phyloP scores from a whole-genome alignment of 1,284 basidiomycete species.

The Cystobasidium sp. region DNA sequence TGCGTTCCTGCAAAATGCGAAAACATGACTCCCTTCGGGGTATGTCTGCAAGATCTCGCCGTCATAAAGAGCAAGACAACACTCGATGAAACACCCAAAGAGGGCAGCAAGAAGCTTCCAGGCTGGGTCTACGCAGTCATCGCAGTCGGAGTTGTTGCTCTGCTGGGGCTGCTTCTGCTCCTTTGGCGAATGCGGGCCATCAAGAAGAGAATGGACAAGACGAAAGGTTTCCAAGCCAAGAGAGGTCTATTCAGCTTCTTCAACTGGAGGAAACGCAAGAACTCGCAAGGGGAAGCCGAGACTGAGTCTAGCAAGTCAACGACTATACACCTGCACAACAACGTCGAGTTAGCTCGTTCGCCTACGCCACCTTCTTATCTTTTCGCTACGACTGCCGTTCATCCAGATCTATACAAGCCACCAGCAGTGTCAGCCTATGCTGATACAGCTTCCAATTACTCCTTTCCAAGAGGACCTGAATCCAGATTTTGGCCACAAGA shows the following conservation, averaged over 20 bases:
- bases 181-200: slow-evolving; percentile 70
- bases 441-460: slow-evolving; percentile 15
- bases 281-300: not conserved
- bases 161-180: slow-evolving; percentile 69
- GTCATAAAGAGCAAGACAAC: slow-evolving; percentile 63
- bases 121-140: slow-evolving; percentile 84
- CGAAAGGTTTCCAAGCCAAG: slow-evolving; percentile 53
- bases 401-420: slow-evolving; percentile 28
- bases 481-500: slow-evolving; percentile 18
- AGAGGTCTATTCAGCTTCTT: slow-evolving; percentile 37
- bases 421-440: slow-evolving; percentile 1
- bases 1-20: slow-evolving; percentile 69
- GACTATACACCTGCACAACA: slow-evolving; percentile 15
- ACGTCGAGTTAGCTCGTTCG: slow-evolving; percentile 25
- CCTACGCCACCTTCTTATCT: slow-evolving; percentile 39
- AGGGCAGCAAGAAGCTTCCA: slow-evolving; percentile 60
- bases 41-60: slow-evolving; percentile 75
- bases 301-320: slow-evolving; percentile 1
- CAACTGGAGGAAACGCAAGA: not conserved
- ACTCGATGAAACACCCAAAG: slow-evolving; percentile 63
- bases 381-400: not conserved
- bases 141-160: slow-evolving; percentile 75
- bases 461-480: slow-evolving; percentile 26
- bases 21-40: slow-evolving; percentile 70
- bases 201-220: slow-evolving; percentile 68